Percentiles rank a stretch among this genome's conserved stretches.
These are phyloP conservation scores for Chlorella sp. DNA, from an alignment of 139 green algal species.

Conservation along the genomic window DNA sequence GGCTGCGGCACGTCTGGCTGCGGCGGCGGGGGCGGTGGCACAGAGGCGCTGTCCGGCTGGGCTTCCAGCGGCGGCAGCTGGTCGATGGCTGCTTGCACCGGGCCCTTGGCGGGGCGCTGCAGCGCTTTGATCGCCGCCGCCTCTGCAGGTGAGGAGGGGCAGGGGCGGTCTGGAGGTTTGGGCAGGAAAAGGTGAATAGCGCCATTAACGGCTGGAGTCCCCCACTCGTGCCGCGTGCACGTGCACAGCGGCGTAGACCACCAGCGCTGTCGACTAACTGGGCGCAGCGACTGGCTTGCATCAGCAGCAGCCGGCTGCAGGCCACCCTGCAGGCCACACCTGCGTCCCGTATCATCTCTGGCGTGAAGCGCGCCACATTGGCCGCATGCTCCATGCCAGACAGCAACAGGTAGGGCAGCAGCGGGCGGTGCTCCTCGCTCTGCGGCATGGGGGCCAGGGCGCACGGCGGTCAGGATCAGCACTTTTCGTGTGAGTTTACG, in stretches of 20 bases:
- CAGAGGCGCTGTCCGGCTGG: no score
- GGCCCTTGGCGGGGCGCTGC: conserved; percentile 1
- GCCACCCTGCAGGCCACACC: no score
- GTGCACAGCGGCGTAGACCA: no score
- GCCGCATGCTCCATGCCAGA: conserved; percentile 1
- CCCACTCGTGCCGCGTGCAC: no score
- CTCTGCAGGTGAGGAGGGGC: not conserved
- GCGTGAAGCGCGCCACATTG: conserved; percentile 17
- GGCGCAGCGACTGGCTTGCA: no score
- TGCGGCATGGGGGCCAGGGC: not conserved
- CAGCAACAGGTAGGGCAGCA: conserved; percentile 26
- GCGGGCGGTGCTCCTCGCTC: conserved; percentile 13
- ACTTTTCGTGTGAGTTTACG: not conserved
- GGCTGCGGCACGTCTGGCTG: no score
- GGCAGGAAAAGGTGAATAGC: no score
- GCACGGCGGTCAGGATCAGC: not conserved
- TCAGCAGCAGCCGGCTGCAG: no score
- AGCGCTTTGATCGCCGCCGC: not conserved
- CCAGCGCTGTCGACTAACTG: no score
- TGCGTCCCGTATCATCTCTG: not conserved
- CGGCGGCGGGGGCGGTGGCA: not conserved
- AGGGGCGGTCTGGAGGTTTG: no score
- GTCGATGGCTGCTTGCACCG: not conserved
- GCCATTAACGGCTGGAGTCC: no score
- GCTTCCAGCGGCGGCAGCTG: not conserved